phyloP scores from a whole-genome alignment of 495 filamentous ascomycete genomes.

The Annulohypoxylon moriforme region DNA sequence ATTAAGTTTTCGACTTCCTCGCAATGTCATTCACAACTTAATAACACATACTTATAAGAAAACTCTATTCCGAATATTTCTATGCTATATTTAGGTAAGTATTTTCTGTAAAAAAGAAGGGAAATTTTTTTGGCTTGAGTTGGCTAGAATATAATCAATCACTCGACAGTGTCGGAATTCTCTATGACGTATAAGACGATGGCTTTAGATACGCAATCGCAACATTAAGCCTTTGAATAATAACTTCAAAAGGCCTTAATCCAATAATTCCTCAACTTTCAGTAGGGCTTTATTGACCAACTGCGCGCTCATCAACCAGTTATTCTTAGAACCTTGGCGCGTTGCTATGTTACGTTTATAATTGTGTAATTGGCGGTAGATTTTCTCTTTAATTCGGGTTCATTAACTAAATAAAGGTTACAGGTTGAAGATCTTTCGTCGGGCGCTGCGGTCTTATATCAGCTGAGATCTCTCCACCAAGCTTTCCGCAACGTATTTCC shows the following conservation, averaged over 20 bases:
- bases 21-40: too few species aligned
- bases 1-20: too few species aligned
- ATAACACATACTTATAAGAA: too few species aligned
- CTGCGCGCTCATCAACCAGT: neutral
- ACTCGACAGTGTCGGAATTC: too few species aligned
- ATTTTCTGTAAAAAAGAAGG: too few species aligned
- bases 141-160: too few species aligned
- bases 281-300: neutral
- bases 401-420: neutral
- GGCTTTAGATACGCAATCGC: too few species aligned
- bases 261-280: neutral
- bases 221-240: neutral
- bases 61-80: too few species aligned
- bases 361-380: neutral
- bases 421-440: constrained; percentile 1
- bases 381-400: neutral
- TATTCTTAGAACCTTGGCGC: neutral
- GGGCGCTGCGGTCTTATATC: constrained; percentile 7
- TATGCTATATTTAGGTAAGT: too few species aligned
- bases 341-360: neutral
- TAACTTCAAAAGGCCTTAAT: neutral
- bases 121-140: too few species aligned
- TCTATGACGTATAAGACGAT: too few species aligned
- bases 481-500: neutral
- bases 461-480: neutral